These are phyloP conservation scores for Aspergillus ibericus DNA, from an alignment of 2,329 filamentous ascomycete genomes.

Conservation along the genomic window DNA sequence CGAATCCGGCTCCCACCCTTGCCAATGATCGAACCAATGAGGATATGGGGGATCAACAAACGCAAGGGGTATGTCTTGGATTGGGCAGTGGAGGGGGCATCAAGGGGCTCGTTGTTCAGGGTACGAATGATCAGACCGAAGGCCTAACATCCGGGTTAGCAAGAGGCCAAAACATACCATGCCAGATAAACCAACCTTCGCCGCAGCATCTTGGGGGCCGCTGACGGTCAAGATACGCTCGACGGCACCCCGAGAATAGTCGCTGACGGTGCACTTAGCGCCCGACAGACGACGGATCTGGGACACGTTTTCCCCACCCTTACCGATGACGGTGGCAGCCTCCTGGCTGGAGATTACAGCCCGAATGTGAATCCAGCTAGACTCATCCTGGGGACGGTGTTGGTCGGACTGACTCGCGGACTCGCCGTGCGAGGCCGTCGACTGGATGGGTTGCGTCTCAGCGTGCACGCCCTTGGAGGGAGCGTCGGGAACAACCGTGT, in stretches of 20 bases:
- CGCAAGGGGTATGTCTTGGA: constrained; percentile 98
- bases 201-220: constrained; percentile 91
- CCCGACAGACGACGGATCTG: constrained; percentile 93
- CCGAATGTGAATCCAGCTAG: constrained; percentile 93
- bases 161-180: not conserved
- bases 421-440: constrained; percentile 57
- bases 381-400: constrained; percentile 74
- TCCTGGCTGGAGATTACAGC: constrained; percentile 97
- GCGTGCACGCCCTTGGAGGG: constrained; percentile 51
- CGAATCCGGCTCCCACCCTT: constrained; percentile 95
- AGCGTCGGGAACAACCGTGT: constrained; percentile 68
- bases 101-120: constrained; percentile 92
- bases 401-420: constrained; percentile 45
- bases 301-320: constrained; percentile 97
- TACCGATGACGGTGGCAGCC: constrained; percentile 96
- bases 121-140: constrained; percentile 98
- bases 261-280: constrained; percentile 97
- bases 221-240: constrained; percentile 98
- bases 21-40: constrained; percentile 98
- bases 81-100: constrained; percentile 81
- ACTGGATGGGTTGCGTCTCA: constrained; percentile 61
- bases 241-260: constrained; percentile 94
- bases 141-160: constrained; percentile 57
- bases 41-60: constrained; percentile 90
- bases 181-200: constrained; percentile 67